These are phyloP conservation scores for Sphaerostilbella broomeana DNA, from an alignment of 2,329 filamentous ascomycete genomes.

Conservation along the genomic window DNA sequence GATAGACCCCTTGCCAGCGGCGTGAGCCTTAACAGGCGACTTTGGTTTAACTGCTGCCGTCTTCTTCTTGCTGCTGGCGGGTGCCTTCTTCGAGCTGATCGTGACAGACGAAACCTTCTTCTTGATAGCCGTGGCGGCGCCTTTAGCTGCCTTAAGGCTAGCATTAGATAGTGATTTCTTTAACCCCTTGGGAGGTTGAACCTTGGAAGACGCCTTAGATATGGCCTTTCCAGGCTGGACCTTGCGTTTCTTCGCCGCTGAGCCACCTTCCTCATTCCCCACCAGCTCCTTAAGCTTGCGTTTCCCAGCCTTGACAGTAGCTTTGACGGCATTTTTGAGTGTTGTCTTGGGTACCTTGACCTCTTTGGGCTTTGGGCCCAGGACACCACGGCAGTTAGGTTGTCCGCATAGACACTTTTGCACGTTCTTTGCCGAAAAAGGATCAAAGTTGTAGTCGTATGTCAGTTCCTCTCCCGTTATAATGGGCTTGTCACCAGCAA, in stretches of 20 bases:
- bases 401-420: constrained; percentile 60
- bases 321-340: constrained; percentile 33
- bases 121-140: constrained; percentile 31
- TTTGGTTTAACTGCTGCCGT: constrained; percentile 18
- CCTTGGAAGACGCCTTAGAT: too few species aligned
- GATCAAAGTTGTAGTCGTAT: constrained; percentile 78
- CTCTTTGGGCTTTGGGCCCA: constrained; percentile 56
- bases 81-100: too few species aligned
- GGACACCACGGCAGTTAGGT: constrained; percentile 56
- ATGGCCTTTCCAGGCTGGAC: constrained; percentile 24
- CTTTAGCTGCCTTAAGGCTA: constrained; percentile 31
- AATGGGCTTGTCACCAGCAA: constrained; percentile 83
- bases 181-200: too few species aligned
- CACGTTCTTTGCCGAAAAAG: constrained; percentile 62
- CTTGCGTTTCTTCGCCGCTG: constrained; percentile 40
- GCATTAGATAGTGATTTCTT: constrained; percentile 30
- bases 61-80: constrained; percentile 27
- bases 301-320: constrained; percentile 43
- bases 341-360: constrained; percentile 44
- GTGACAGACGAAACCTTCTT: constrained; percentile 29
- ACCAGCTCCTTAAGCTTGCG: constrained; percentile 50
- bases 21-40: constrained; percentile 14
- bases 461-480: constrained; percentile 94
- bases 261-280: constrained; percentile 32
- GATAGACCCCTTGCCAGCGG: background rate